These are phyloP conservation scores for Thalassiosira allenii DNA, from an alignment of 352 stramenopile species.

Conservation along the genomic window DNA sequence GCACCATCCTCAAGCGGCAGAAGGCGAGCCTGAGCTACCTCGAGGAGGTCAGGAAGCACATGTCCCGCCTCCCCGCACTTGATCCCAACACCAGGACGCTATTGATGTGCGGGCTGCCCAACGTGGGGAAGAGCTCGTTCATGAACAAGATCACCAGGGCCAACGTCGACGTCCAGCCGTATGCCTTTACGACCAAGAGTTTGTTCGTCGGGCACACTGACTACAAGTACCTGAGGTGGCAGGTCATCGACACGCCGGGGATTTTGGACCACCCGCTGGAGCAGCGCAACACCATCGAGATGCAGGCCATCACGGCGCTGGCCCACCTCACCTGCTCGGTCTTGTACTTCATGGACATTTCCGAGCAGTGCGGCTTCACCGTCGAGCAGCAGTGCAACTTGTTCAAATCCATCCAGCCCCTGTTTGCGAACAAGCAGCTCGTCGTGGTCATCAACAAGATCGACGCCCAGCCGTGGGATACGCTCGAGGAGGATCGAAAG, in stretches of 20 bases:
- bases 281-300: constrained; percentile 99
- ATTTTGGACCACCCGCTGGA: constrained; percentile 99
- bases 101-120: constrained; percentile 98
- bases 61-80: constrained; percentile 98
- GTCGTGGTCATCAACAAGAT: constrained; percentile 99
- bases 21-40: constrained; percentile 98
- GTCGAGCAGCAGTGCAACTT: constrained; percentile 98
- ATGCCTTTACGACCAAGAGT: constrained; percentile 99
- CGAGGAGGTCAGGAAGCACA: constrained; percentile 95
- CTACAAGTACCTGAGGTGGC: constrained; percentile 99
- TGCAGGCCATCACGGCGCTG: constrained; percentile 99
- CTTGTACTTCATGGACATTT: constrained; percentile 99
- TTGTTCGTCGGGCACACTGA: constrained; percentile 99
- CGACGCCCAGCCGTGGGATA: constrained; percentile 95
- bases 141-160: constrained; percentile 99
- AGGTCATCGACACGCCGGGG: constrained; percentile 99
- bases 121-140: constrained; percentile 99
- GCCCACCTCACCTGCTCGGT: constrained; percentile 99
- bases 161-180: constrained; percentile 99
- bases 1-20: constrained; percentile 99
- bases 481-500: constrained; percentile 80
- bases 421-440: constrained; percentile 99
- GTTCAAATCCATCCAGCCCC: constrained; percentile 97
- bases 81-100: constrained; percentile 99
- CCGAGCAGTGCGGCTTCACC: constrained; percentile 98